These are phyloP conservation scores for Meira nashicola DNA, from an alignment of 1,284 basidiomycete genomes.

Conservation along the genomic window DNA sequence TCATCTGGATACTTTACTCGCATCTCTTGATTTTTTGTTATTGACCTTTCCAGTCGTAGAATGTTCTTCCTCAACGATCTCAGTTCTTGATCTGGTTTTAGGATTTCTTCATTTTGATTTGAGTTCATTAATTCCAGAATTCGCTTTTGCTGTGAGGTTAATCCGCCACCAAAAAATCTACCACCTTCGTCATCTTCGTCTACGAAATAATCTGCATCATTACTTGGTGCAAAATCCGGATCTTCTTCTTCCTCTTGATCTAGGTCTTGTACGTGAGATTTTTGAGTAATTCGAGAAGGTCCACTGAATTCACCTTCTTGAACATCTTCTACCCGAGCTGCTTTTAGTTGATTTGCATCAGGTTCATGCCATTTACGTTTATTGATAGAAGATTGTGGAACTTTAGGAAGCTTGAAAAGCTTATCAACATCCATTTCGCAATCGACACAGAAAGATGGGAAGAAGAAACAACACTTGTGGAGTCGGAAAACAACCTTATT, in stretches of 20 bases:
- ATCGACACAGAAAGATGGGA: not conserved
- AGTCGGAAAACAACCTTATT: not conserved
- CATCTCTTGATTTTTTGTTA: slow-evolving; percentile 89
- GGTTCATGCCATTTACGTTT: slow-evolving; percentile 46
- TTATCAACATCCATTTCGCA: not conserved
- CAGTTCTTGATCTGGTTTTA: slow-evolving; percentile 15
- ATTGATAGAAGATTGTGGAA: slow-evolving; percentile 43
- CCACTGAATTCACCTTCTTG: not conserved
- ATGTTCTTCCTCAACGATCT: slow-evolving; percentile 70
- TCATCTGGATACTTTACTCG: slow-evolving; percentile 58
- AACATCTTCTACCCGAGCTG: slow-evolving; percentile 15
- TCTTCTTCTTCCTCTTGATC: slow-evolving; percentile 20
- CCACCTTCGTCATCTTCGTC: slow-evolving; percentile 49
- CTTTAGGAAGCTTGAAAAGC: slow-evolving; percentile 28
- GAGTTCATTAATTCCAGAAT: slow-evolving; percentile 47
- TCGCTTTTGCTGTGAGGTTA: slow-evolving; percentile 41
- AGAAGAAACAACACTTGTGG: not conserved
- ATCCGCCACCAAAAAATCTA: slow-evolving; percentile 47
- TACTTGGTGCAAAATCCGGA: slow-evolving; percentile 15
- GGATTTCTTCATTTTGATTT: slow-evolving; percentile 11
- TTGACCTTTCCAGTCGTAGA: slow-evolving; percentile 76
- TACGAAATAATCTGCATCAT: slow-evolving; percentile 25
- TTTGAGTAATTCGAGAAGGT: slow-evolving; percentile 1
- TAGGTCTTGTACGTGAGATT: slow-evolving; percentile 7
- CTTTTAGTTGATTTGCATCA: slow-evolving; percentile 16